These are phyloP conservation scores for Warburgia ugandensis DNA, from an alignment of 164 flowering plant species.

Conservation along the genomic window DNA sequence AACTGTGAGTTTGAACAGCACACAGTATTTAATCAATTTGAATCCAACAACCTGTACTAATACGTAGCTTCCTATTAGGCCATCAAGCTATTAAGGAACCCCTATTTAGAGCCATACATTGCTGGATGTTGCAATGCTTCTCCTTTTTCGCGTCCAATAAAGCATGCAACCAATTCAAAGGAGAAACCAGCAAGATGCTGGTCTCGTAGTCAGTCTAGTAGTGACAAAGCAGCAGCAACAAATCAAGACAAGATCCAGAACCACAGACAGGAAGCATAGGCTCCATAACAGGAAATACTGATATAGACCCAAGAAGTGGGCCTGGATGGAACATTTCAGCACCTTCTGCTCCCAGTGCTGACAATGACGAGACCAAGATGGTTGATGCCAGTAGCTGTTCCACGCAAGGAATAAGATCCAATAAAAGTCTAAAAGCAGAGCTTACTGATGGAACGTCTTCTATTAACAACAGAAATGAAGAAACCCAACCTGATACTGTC, in stretches of 20 bases:
- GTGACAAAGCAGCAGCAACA: slow-evolving; percentile 29
- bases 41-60: slow-evolving; percentile 5
- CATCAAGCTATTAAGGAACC: slow-evolving; percentile 71
- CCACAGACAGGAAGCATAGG: slow-evolving; percentile 13
- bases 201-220: slow-evolving; percentile 24
- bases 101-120: slow-evolving; percentile 65
- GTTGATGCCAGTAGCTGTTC: slow-evolving; percentile 54
- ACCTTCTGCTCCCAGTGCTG: slow-evolving; percentile 21
- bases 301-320: slow-evolving; percentile 12
- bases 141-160: slow-evolving; percentile 59
- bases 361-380: slow-evolving; percentile 50
- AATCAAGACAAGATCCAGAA: slow-evolving; percentile 10
- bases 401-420: slow-evolving; percentile 19
- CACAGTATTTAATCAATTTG: slow-evolving; percentile 1
- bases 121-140: slow-evolving; percentile 45
- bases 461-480: slow-evolving; percentile 28
- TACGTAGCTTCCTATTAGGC: slow-evolving; percentile 29
- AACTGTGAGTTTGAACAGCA: slow-evolving; percentile 46
- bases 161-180: slow-evolving; percentile 26
- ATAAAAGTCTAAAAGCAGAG: slow-evolving; percentile 23
- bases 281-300: slow-evolving; percentile 10
- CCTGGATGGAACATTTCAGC: slow-evolving; percentile 13
- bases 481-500: slow-evolving; percentile 3
- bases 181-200: slow-evolving; percentile 34
- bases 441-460: slow-evolving; percentile 22